phyloP scores from a whole-genome alignment of 2,329 filamentous ascomycete genomes.

The Rutstroemia sp. region DNA sequence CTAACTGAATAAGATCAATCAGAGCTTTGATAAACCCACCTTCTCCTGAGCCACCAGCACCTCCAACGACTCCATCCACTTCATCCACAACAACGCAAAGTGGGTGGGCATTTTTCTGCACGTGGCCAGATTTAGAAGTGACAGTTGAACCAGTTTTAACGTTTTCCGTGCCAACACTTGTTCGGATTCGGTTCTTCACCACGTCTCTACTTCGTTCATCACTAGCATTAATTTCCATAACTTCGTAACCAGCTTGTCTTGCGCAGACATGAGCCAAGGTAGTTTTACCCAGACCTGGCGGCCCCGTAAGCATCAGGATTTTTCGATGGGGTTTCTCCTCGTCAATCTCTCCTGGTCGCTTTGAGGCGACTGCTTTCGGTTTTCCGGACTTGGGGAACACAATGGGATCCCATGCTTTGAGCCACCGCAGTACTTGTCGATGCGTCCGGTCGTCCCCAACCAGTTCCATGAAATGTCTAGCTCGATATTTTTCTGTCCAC shows the following conservation, averaged over 20 bases:
- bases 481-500: conserved; percentile 98
- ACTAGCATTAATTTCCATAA: conserved; percentile 95
- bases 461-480: conserved; percentile 83
- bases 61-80: conserved; percentile 86
- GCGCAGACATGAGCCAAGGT: conserved; percentile 95
- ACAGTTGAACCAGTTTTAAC: conserved; percentile 64
- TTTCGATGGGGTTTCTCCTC: conserved; percentile 78
- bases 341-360: conserved; percentile 39
- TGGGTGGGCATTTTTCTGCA: conserved; percentile 70
- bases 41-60: conserved; percentile 70
- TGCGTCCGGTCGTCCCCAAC: conserved; percentile 94
- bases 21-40: conserved; percentile 93
- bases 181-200: conserved; percentile 83
- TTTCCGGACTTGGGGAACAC: conserved; percentile 71
- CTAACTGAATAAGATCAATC: conserved; percentile 79
- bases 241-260: conserved; percentile 89
- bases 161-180: conserved; percentile 88
- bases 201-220: conserved; percentile 88
- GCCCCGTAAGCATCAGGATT: conserved; percentile 82
- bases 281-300: conserved; percentile 91
- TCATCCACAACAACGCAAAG: conserved; percentile 95
- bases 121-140: conserved; percentile 43
- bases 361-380: conserved; percentile 40
- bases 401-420: conserved; percentile 88
- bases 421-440: conserved; percentile 80